phyloP scores from a whole-genome alignment of 768 basidiomycete genomes.

The Gymnopilus junonius region DNA sequence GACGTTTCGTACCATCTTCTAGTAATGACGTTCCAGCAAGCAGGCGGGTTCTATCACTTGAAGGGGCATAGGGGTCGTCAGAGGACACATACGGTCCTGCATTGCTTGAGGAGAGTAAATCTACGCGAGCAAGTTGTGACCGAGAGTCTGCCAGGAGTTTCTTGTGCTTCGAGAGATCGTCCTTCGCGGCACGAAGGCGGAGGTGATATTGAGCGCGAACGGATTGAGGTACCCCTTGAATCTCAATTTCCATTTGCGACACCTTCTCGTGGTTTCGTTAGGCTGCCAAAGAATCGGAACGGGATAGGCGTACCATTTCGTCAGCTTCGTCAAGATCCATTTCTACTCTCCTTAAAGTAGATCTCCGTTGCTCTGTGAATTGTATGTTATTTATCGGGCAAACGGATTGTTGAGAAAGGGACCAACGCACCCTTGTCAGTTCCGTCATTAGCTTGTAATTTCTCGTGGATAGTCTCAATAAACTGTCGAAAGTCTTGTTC shows the following conservation, averaged over 20 bases:
- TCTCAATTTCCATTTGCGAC: constrained; percentile 99
- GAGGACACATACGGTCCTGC: constrained; percentile 48
- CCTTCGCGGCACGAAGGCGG: constrained; percentile 76
- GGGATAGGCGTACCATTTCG: constrained; percentile 73
- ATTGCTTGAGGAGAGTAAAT: constrained; percentile 64
- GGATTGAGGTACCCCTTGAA: constrained; percentile 91
- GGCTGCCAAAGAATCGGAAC: not conserved
- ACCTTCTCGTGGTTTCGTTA: constrained; percentile 52
- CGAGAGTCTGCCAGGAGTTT: constrained; percentile 78
- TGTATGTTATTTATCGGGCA: constrained; percentile 4
- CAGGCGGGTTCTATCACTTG: constrained; percentile 78
- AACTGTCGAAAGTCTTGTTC: constrained; percentile 92
- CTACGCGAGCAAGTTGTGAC: constrained; percentile 69
- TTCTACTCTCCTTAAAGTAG: constrained; percentile 80
- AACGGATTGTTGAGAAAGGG: not conserved
- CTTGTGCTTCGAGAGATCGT: constrained; percentile 78
- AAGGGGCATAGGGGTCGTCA: constrained; percentile 79
- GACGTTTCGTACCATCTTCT: constrained; percentile 81
- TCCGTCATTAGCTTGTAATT: constrained; percentile 69
- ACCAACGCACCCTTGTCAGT: constrained; percentile 52
- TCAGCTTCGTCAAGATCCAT: constrained; percentile 98
- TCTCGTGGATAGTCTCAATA: constrained; percentile 71
- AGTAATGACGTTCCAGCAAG: constrained; percentile 78
- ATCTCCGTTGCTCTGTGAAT: constrained; percentile 75
- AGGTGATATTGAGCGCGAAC: constrained; percentile 77